Base-by-base conservation (phyloP, 73 alveolate genomes). In the Paramecium biaurelia region DNA sequence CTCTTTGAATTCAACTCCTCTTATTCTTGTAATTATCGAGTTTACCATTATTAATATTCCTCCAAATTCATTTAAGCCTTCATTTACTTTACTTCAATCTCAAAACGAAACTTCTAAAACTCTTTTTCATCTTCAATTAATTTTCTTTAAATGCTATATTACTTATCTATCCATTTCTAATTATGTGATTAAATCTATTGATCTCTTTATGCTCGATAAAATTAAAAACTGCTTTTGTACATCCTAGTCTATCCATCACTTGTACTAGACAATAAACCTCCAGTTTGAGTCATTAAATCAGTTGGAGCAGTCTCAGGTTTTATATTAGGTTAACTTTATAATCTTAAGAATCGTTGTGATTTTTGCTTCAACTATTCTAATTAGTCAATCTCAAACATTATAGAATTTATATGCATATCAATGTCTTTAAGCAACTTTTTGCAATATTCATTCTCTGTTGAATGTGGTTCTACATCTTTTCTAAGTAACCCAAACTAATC, bases 331-430 rank as follows among this genome's bases (percentile, higher is more conserved):
- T 79, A 47, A 79, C 90, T 79, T 21, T 79, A 45, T 2, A 45
- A 10, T 79, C 72, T 41, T 6, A 23, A 34, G 15, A 79, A 79
- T 23, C 90, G 47, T 18, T 21, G 47, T 20, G 47, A 42, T 23
- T 47, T 79, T 45, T 79, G 32, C 37, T 20, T 20, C 53, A 79
- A 79, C 30, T 79, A 63, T 12, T 79, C 90, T 26, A 79, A 79
- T 47, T 79, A 43, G 14, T 79, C 90, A 0, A 79, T 79, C 43
- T 79, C 90, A 47, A 79, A 79, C 90, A 79, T 79, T 1, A 79
- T 79, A 3, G 76, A 43, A 41, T 79, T 43, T 21, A 79, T 79
- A 47, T 79, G 90, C 90, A 79, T 79, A 79, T 79, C 90, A 79
- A 79, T 79, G 30, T 79, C 90, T 34, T 79, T 79, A 11, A 79